These are phyloP conservation scores for Aspergillus taichungensis DNA, from an alignment of 495 filamentous ascomycete genomes.

Conservation along the genomic window DNA sequence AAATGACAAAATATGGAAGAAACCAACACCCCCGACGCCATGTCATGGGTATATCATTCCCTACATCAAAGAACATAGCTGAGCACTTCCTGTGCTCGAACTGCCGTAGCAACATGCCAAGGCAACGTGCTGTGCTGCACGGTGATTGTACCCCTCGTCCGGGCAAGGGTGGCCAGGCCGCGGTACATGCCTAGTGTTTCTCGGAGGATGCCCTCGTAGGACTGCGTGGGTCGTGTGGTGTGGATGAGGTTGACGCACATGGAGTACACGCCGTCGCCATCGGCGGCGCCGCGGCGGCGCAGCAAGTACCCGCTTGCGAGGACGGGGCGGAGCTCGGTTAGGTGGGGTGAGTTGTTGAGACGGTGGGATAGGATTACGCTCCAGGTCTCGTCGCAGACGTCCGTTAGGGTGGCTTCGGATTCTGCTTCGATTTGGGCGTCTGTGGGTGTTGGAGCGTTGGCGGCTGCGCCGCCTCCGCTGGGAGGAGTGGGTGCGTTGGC, in stretches of 20 bases:
- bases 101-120: conserved; percentile 79
- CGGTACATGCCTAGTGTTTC: conserved; percentile 71
- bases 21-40: no score
- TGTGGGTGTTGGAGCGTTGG: conserved; percentile 49
- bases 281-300: conserved; percentile 56
- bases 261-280: conserved; percentile 52
- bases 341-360: conserved; percentile 56
- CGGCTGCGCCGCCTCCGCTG: conserved; percentile 13
- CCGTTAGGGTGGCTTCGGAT: conserved; percentile 63
- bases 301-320: conserved; percentile 68
- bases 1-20: background rate
- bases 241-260: conserved; percentile 62
- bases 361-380: conserved; percentile 62
- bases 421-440: conserved; percentile 51
- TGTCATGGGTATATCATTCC: background rate
- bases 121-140: conserved; percentile 58
- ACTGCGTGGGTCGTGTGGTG: conserved; percentile 32
- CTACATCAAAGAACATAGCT: conserved; percentile 35
- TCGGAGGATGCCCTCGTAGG: conserved; percentile 52
- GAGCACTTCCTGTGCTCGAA: conserved; percentile 47
- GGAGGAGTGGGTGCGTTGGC: conserved; percentile 29
- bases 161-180: conserved; percentile 64
- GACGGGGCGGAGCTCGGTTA: conserved; percentile 54
- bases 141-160: conserved; percentile 56
- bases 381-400: conserved; percentile 76